These are phyloP conservation scores for Leishmania major DNA, from an alignment of 208 protist genomes.

Conservation along the genomic window DNA sequence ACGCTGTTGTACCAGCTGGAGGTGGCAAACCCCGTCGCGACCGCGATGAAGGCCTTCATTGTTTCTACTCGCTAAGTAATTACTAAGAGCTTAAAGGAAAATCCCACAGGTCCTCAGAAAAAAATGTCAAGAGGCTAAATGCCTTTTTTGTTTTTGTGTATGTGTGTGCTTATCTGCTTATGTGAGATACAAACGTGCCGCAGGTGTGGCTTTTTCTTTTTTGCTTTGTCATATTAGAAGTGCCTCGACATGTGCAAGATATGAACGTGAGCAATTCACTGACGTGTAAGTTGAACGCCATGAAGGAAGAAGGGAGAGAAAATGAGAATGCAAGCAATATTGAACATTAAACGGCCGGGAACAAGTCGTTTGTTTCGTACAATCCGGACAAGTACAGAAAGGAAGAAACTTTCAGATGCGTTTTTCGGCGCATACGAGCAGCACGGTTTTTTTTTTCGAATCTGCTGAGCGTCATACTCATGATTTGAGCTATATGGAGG, in stretches of 20 bases:
- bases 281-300: background rate
- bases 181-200: background rate
- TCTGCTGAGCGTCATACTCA: background rate
- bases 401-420: background rate
- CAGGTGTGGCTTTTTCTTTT: background rate
- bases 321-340: background rate
- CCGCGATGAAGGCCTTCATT: conserved; percentile 76
- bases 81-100: conserved; percentile 12
- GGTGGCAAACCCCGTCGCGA: conserved; percentile 45
- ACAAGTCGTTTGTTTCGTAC: background rate
- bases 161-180: background rate
- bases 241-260: background rate
- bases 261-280: background rate
- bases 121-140: background rate
- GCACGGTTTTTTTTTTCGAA: background rate
- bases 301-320: background rate
- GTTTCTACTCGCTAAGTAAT: background rate
- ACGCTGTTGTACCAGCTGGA: conserved; percentile 63
- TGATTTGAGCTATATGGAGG: background rate
- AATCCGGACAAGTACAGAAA: background rate
- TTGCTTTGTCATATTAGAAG: too few relatives aligned
- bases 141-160: background rate
- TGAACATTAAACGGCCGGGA: background rate
- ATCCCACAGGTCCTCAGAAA: background rate
- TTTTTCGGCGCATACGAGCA: background rate